Base-by-base conservation (phyloP, 2,329 filamentous ascomycete genomes). In the Colletotrichum chlorophyti region DNA sequence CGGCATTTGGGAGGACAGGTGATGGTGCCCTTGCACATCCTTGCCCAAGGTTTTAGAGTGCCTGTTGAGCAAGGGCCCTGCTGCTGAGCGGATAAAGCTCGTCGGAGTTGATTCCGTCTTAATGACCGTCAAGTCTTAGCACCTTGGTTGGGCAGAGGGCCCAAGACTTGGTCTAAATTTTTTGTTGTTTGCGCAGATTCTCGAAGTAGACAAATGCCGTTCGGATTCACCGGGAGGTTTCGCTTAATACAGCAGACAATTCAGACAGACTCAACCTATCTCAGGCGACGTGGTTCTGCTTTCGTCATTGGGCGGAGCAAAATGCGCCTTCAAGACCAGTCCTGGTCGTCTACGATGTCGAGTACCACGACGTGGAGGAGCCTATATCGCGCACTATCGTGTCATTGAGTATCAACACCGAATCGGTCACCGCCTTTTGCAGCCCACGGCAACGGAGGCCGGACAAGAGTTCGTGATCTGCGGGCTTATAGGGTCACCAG, bases 341-440 rank as follows among this genome's bases (percentile, higher is more conserved):
- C n/a, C n/a, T n/a, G n/a, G n/a, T n/a, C n/a, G n/a, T n/a, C n/a
- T n/a, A n/a, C n/a, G n/a, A n/a, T n/a, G n/a, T n/a, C n/a, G n/a
- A n/a, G n/a, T 11, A 21, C 5, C 23, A 15, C 38, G 23, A 26
- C 8, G 14, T 17, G 21, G 9, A 26, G n/a, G n/a, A n/a, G n/a
- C n/a, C n/a, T n/a, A n/a, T n/a, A n/a, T n/a, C n/a, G n/a, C n/a
- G n/a, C n/a, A n/a, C n/a, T n/a, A n/a, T n/a, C n/a, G n/a, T 5
- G 12, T 37, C 31, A 26, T 38, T 17, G 11, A 10, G 11, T 8
- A 19, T 46, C 27, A 21, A 26, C 15, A 21, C 35, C 40, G 27
- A 53, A 41, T 29, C 49, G 41, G 48, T 53, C 54, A 58, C 54
- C 54, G 54, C 54, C 41, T 29, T 58, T 58, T 53, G 54, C 11